A percentile compares a stretch with the other conserved stretches of the same genome.
phyloP scores from a whole-genome alignment of 2,329 filamentous ascomycete genomes.

The Orbilia oligospora region DNA sequence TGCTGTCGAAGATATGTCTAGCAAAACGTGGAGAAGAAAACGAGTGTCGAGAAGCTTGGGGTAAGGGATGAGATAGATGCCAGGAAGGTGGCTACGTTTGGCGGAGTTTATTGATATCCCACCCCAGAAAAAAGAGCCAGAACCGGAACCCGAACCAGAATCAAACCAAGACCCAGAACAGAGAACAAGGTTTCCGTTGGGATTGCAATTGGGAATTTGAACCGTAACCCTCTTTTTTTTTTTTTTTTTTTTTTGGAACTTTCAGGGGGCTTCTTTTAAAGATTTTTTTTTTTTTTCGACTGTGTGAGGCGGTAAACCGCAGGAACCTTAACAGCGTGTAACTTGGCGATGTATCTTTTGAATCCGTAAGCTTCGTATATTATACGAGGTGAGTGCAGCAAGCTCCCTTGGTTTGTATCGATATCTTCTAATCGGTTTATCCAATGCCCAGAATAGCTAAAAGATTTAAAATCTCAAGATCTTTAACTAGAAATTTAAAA shows the following conservation, averaged over 20 bases:
- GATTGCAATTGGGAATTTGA: background rate
- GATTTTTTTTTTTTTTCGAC: too few species aligned
- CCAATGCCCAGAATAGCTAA: background rate
- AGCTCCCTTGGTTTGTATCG: background rate
- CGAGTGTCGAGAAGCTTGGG: background rate
- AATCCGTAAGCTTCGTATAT: background rate
- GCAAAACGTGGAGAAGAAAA: background rate
- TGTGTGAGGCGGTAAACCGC: background rate
- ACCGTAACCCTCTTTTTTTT: background rate
- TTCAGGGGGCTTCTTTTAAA: background rate
- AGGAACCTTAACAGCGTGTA: background rate
- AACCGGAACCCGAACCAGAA: too few species aligned
- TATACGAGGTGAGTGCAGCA: too few species aligned
- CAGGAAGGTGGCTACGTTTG: background rate
- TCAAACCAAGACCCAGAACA: background rate
- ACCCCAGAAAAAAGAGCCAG: too few species aligned
- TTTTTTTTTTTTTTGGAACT: too few species aligned
- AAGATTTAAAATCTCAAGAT: background rate
- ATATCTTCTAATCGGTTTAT: too few species aligned
- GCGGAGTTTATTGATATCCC: constrained; percentile 21
- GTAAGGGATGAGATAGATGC: background rate
- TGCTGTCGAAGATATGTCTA: too few species aligned
- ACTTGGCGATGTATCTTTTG: too few species aligned
- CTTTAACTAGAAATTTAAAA: background rate
- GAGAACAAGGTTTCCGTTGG: constrained; percentile 7